Base-by-base conservation (phyloP, 2,329 filamentous ascomycete genomes). In the Stromatinia cepivora region DNA sequence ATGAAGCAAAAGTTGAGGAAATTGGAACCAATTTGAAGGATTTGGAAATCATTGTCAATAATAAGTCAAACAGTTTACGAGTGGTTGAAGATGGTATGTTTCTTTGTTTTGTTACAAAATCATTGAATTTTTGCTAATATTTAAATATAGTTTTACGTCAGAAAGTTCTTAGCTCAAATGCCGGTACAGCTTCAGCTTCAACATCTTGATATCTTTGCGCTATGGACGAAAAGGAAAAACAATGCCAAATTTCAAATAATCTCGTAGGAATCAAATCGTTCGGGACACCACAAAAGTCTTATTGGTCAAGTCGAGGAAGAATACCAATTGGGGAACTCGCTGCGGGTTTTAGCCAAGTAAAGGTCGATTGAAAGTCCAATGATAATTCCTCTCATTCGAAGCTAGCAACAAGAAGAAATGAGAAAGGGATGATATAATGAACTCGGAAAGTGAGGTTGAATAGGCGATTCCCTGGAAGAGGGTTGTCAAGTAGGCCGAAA, bases 51-150 rank as follows among this genome's bases (percentile, higher is more conserved):
- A 88, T 91, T 70, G 84, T 92, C 62, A 85, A 88, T 75, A 83
- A 84, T 48, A 99, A 99, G 84, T 92, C 91, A 68, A 88, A 90
- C 73, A 97, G 95, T 78, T 82, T 97, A 72, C 88, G 92, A 69
- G 85, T 95, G 50, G 90, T 98, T 31, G 95, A 99, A 82, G 94
- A 98, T 82, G 92, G 92, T 90, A 82, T 71, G 70, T 68, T 58
- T 48, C 56, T 58, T 34, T 52, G 17, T 64, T 62, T 56, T 48
- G 10, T 39, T 63, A 59, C 58, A 45, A 59, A 42, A 52, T 31
- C 45, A 65, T 39, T 54, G 39, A 64, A 58, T 46, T 45, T 54
- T 54, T 71, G 56, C 70, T 75, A 67, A 73, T 50, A 53, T 48
- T 22, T 7, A 66, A 71, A 76, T 75, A 77, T 73, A 85, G 83